phyloP scores from a whole-genome alignment of 2,329 filamentous ascomycete genomes.

The Xylaria sp. region DNA sequence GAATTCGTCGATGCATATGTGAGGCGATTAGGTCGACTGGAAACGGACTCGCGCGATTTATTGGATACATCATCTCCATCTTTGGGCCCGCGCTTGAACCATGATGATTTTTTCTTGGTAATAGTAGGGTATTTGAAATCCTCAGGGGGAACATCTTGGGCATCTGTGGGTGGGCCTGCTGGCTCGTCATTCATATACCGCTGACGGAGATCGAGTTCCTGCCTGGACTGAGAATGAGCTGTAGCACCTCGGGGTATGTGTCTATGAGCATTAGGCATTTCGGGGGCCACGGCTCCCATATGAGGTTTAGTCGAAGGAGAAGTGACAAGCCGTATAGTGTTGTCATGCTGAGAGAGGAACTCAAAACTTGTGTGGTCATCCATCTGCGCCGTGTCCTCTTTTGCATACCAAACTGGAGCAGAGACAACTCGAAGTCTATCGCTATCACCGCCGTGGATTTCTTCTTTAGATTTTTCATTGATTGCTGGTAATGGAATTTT shows the following conservation, averaged over 20 bases:
- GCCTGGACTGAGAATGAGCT: slow-evolving; percentile 25
- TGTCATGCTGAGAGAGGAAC: slow-evolving; percentile 59
- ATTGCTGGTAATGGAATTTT: slow-evolving; percentile 61
- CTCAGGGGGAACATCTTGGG: slow-evolving; percentile 39
- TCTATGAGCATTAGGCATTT: slow-evolving; percentile 58
- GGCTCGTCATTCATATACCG: slow-evolving; percentile 45
- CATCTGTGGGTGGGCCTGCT: slow-evolving; percentile 30
- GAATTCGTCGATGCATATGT: slow-evolving; percentile 42
- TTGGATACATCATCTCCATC: slow-evolving; percentile 45
- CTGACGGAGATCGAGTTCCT: slow-evolving; percentile 44
- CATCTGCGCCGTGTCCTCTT: slow-evolving; percentile 27
- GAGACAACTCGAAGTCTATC: slow-evolving; percentile 60
- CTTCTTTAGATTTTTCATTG: slow-evolving; percentile 53
- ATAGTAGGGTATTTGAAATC: slow-evolving; percentile 43
- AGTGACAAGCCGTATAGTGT: slow-evolving; percentile 67
- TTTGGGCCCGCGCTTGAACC: slow-evolving; percentile 64
- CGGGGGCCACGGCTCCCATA: slow-evolving; percentile 50
- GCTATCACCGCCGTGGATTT: slow-evolving; percentile 34
- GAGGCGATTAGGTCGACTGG: slow-evolving; percentile 36
- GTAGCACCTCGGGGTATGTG: slow-evolving; percentile 45
- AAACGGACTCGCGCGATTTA: slow-evolving; percentile 31
- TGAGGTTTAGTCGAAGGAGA: slow-evolving; percentile 56
- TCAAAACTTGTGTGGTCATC: slow-evolving; percentile 55
- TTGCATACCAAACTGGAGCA: slow-evolving; percentile 51
- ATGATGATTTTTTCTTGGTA: slow-evolving; percentile 60